These are phyloP conservation scores for Boletus mariae DNA, from an alignment of 1,284 basidiomycete genomes.

Conservation along the genomic window DNA sequence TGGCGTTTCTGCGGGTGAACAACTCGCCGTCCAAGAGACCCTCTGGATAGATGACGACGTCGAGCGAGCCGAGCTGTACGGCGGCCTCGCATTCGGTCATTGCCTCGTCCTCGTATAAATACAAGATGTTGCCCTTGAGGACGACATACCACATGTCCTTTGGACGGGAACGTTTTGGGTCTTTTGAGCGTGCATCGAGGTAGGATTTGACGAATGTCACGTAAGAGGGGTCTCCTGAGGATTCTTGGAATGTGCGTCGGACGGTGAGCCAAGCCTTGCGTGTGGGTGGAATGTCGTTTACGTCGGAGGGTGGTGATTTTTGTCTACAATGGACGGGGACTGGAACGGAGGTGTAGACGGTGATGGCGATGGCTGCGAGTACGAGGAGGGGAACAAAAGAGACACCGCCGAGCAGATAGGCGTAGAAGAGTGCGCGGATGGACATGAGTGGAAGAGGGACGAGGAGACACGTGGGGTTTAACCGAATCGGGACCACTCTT, in stretches of 20 bases:
- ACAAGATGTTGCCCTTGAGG: slow-evolving; percentile 85
- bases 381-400: slow-evolving; percentile 80
- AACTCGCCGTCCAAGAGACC: slow-evolving; percentile 79
- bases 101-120: slow-evolving; percentile 86
- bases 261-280: slow-evolving; percentile 85
- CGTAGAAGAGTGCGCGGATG: slow-evolving; percentile 66
- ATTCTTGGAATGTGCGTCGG: slow-evolving; percentile 74
- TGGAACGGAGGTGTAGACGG: slow-evolving; percentile 76
- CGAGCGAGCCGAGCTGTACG: slow-evolving; percentile 73
- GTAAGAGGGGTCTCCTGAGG: slow-evolving; percentile 57
- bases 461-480: neutral
- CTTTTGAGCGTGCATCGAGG: slow-evolving; percentile 70
- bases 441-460: slow-evolving; percentile 40
- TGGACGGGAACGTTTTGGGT: slow-evolving; percentile 72
- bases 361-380: slow-evolving; percentile 51
- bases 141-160: slow-evolving; percentile 89
- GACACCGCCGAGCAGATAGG: slow-evolving; percentile 83
- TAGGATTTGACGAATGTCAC: slow-evolving; percentile 69
- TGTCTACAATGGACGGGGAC: slow-evolving; percentile 40
- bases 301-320: slow-evolving; percentile 36
- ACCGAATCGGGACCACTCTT: no score
- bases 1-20: slow-evolving; percentile 84
- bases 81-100: slow-evolving; percentile 86
- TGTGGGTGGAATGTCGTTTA: slow-evolving; percentile 58
- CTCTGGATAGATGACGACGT: slow-evolving; percentile 72